These are phyloP conservation scores for Parasarocladium wereldwijsianum DNA, from an alignment of 2,329 filamentous ascomycete species.

Conservation along the genomic window DNA sequence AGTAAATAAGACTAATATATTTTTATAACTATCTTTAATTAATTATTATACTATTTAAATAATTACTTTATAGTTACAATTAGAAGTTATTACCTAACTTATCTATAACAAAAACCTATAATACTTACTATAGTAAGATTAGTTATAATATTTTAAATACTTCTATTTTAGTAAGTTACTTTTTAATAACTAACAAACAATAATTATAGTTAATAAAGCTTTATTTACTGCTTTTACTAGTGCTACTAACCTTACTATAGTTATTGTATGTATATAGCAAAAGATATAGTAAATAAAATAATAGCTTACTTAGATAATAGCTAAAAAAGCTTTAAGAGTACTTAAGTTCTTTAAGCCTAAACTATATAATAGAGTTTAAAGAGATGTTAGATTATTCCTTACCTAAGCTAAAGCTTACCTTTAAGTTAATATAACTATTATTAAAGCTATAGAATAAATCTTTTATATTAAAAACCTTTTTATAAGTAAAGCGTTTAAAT, in stretches of 20 bases:
- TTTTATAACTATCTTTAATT: no score
- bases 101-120: no score
- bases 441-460: neutral
- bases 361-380: neutral
- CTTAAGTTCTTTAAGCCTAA: neutral
- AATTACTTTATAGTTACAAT: no score
- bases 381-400: slow-evolving; percentile 1
- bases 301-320: neutral
- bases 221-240: neutral
- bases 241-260: neutral
- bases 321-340: neutral
- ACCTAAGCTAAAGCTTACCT: no score
- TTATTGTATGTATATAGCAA: neutral
- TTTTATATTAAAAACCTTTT: neutral
- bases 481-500: no score
- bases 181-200: neutral
- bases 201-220: neutral
- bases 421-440: neutral
- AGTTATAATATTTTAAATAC: neutral
- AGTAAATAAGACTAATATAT: no score
- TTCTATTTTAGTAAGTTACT: neutral
- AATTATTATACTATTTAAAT: no score
- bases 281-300: neutral
- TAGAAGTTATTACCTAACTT: no score
- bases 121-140: no score